Base-by-base conservation (phyloP, 164 flowering plant genomes). In the Nymphaea colorata region DNA sequence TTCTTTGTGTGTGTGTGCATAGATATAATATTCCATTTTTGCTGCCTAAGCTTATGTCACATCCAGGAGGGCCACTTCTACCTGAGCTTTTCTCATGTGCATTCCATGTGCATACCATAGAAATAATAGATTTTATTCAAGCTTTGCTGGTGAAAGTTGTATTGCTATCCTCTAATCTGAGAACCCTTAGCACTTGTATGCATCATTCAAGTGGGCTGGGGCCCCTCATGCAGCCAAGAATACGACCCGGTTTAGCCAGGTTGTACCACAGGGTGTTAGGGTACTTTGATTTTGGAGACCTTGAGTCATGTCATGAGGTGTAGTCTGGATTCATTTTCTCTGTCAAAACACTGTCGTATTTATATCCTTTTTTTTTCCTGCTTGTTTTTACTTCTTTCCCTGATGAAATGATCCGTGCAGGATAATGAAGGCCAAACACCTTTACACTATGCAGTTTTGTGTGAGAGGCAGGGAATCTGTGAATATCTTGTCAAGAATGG, bases 371-470 rank as follows among this genome's bases (percentile, higher is more conserved):
- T 51, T 51, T 51, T 51, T 8, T 25, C 36, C 36, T 25, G 36
- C 36, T 25, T 25, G 36, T 25, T 25, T 25, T 25, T 25, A 25
- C 36, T 25, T 25, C 36, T 25, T 25, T 25, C 36, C 36, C 57
- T 51, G 57, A 4, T 64, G 6, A 18, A 12, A 25, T 3, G 7
- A 6, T 45, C 5, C 15, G 72, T 70, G 69, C 64, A 93, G 98
- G 98, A 94, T 70, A 75, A 79, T 69, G 98, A 95, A 66, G 99
- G 99, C 42, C 98, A 90, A 76, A 90, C 96, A 5, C 81, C 99
- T 5, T 69, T 92, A 78, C 99, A 95, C 76, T 92, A 92, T 79
- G 99, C 98, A 44, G 90, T 77, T 61, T 78, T 83, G 51, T 95
- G 99, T 61, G 98, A 92, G 55, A 87, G 99, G 77, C 87, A 87